Evolutionary conservation across 2,329 filamentous ascomycete genomes (phyloP).

Genomic region (Biscogniauxia mediterranea): DNA sequence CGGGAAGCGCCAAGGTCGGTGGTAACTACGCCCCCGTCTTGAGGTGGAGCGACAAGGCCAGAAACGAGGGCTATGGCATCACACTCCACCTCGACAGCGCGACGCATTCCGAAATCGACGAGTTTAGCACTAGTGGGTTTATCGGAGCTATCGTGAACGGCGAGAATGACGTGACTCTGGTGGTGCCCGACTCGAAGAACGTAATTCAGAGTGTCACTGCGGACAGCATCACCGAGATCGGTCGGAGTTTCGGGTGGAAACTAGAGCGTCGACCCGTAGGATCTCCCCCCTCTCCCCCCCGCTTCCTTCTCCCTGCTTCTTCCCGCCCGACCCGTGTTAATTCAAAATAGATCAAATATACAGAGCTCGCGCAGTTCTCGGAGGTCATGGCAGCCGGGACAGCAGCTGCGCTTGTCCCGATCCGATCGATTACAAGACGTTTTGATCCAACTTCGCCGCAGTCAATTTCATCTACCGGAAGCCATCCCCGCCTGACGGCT

Average conservation of each 20-base stretch:
- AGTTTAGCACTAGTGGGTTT: slow-evolving; percentile 94
- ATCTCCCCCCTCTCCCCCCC: too few relatives aligned
- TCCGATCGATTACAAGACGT: slow-evolving; percentile 81
- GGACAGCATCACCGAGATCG: slow-evolving; percentile 75
- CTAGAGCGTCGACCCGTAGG: slow-evolving; percentile 72
- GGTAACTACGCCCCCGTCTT: slow-evolving; percentile 95
- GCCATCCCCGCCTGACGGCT: slow-evolving; percentile 39
- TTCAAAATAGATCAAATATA: slow-evolving; percentile 56
- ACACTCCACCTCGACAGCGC: slow-evolving; percentile 90
- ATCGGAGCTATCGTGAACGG: slow-evolving; percentile 70
- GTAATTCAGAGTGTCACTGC: slow-evolving; percentile 73
- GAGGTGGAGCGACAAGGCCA: slow-evolving; percentile 79
- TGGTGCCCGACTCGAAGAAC: slow-evolving; percentile 83
- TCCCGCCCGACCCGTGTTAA: slow-evolving; percentile 10
- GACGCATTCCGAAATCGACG: slow-evolving; percentile 81
- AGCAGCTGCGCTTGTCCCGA: slow-evolving; percentile 85
- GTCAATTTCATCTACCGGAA: slow-evolving; percentile 37
- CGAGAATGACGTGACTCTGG: slow-evolving; percentile 62
- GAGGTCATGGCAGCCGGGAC: slow-evolving; percentile 93
- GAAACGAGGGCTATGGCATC: slow-evolving; percentile 81
- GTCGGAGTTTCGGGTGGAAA: slow-evolving; percentile 74
- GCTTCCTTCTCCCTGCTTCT: too few relatives aligned
- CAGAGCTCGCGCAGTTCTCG: slow-evolving; percentile 51
- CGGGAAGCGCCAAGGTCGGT: slow-evolving; percentile 88
- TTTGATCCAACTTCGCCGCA: slow-evolving; percentile 37